These are phyloP conservation scores for Patellifolia procumbens DNA, from an alignment of 179 eudicot genomes.

Conservation along the genomic window DNA sequence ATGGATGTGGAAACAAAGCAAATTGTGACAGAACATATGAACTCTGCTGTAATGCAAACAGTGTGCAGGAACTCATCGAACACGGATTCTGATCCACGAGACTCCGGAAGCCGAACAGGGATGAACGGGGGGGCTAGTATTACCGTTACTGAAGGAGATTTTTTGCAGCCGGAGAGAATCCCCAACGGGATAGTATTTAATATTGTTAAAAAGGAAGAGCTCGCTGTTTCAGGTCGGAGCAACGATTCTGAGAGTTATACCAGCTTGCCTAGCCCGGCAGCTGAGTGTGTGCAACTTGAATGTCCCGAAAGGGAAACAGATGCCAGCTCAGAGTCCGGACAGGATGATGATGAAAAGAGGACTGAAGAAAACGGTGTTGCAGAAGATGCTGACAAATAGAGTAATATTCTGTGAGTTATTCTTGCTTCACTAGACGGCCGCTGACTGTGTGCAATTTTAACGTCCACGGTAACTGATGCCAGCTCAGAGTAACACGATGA, in stretches of 20 bases:
- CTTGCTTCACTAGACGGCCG: too few species aligned
- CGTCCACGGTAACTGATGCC: too few species aligned
- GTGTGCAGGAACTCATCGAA: constrained; percentile 42
- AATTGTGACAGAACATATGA: constrained; percentile 32
- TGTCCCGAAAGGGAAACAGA: constrained; percentile 65
- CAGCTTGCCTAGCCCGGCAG: constrained; percentile 41
- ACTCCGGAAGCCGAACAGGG: constrained; percentile 29
- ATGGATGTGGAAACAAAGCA: constrained; percentile 46
- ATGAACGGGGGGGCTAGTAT: constrained; percentile 43
- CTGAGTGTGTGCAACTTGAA: constrained; percentile 71
- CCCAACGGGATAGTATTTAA: constrained; percentile 73
- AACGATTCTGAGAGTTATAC: constrained; percentile 48
- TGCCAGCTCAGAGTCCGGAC: constrained; percentile 62
- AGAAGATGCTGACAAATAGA: too few species aligned
- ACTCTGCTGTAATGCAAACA: constrained; percentile 39
- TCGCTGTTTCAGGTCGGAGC: constrained; percentile 48
- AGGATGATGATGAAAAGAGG: constrained; percentile 27
- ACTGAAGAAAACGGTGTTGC: too few species aligned
- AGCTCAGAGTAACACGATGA: too few species aligned
- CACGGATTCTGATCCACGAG: constrained; percentile 49
- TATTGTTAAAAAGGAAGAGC: constrained; percentile 65
- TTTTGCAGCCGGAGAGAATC: constrained; percentile 74
- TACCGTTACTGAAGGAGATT: constrained; percentile 71
- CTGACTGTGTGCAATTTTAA: too few species aligned
- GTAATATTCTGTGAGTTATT: too few species aligned